Evolutionary conservation across 441 rosid genomes (phyloP).

Genomic region (Bruguiera hainesii): DNA sequence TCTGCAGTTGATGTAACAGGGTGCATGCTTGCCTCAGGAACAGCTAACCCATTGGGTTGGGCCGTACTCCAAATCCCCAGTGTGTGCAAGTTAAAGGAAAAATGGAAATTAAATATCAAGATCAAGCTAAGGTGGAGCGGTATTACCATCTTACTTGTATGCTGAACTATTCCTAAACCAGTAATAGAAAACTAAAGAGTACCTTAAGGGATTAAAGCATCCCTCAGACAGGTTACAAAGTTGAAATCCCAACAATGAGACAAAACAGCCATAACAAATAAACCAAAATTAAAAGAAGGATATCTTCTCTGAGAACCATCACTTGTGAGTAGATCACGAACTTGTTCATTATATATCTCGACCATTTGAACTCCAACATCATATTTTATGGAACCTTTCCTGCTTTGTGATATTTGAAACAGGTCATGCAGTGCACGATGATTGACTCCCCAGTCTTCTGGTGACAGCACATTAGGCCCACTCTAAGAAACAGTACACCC

Average conservation of each 20-base stretch:
- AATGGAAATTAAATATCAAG: neutral
- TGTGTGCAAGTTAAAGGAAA: constrained; percentile 35
- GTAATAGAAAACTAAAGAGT: neutral
- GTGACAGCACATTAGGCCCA: constrained; percentile 26
- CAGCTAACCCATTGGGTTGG: constrained; percentile 43
- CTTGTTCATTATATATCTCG: constrained; percentile 40
- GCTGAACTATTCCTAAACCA: neutral
- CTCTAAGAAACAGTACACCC: constrained; percentile 20
- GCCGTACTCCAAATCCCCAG: constrained; percentile 41
- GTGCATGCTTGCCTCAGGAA: constrained; percentile 39
- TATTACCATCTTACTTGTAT: neutral
- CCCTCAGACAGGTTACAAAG: neutral
- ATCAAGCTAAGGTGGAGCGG: neutral
- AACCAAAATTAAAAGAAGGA: constrained; percentile 24
- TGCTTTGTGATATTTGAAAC: constrained; percentile 29
- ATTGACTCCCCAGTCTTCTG: constrained; percentile 36
- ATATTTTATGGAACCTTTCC: constrained; percentile 32
- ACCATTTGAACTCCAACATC: constrained; percentile 41
- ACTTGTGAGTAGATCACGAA: constrained; percentile 34
- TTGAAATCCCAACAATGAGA: constrained; percentile 1
- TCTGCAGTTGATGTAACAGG: constrained; percentile 30
- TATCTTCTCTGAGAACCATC: constrained; percentile 34
- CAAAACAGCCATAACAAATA: neutral
- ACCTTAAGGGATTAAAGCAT: constrained; percentile 1
- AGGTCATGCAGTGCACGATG: constrained; percentile 34